Conservation (phyloP, 345 rosid genomes). For the Salix dunnii region DNA sequence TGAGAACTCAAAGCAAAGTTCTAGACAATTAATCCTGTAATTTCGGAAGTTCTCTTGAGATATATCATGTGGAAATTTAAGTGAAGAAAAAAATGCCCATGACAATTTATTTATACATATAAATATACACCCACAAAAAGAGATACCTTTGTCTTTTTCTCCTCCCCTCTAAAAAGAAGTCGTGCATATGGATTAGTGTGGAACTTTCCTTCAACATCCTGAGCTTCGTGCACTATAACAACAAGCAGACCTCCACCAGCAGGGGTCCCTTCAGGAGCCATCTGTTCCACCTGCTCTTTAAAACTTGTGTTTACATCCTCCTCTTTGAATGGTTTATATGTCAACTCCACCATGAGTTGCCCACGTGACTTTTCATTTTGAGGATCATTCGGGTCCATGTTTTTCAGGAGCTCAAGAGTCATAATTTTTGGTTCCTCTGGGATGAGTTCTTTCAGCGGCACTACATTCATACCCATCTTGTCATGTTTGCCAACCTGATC, state of each 20-base stretch:
- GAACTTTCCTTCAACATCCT: slow-evolving; percentile 90
- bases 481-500: slow-evolving; percentile 82
- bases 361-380: slow-evolving; percentile 69
- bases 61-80: background rate
- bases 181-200: slow-evolving; percentile 80
- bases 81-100: background rate
- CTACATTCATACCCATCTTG: slow-evolving; percentile 80
- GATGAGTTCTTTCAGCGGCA: slow-evolving; percentile 72
- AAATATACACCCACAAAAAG: background rate
- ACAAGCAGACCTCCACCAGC: slow-evolving; percentile 79
- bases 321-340: slow-evolving; percentile 76
- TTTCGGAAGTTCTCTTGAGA: background rate
- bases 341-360: slow-evolving; percentile 66
- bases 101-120: background rate
- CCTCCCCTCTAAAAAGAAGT: slow-evolving; percentile 72
- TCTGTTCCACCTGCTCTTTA: slow-evolving; percentile 51
- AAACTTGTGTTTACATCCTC: slow-evolving; percentile 53
- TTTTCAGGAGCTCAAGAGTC: slow-evolving; percentile 70
- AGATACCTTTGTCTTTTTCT: slow-evolving; percentile 74
- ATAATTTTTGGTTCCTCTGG: slow-evolving; percentile 63
- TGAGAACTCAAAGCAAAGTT: background rate
- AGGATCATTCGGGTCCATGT: slow-evolving; percentile 55
- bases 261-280: slow-evolving; percentile 86
- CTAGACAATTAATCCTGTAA: background rate
- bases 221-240: slow-evolving; percentile 77